Percentiles rank a stretch among this genome's conserved stretches.
phyloP scores from a whole-genome alignment of 2,329 filamentous ascomycete genomes.

The Sporothrix globosa region DNA sequence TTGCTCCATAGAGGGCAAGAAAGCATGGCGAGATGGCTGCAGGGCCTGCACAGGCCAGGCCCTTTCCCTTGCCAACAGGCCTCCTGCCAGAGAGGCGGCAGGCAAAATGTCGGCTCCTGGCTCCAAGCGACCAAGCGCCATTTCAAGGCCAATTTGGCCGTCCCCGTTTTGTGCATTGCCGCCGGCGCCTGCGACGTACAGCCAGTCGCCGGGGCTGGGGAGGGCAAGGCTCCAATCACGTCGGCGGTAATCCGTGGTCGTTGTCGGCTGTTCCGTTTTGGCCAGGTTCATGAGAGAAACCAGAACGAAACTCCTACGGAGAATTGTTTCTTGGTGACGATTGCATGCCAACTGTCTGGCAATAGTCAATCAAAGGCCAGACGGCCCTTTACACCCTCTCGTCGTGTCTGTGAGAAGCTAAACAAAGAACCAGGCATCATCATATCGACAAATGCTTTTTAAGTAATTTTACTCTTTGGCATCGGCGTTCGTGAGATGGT shows the following conservation, averaged over 20 bases:
- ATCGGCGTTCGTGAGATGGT: slow-evolving; percentile 5
- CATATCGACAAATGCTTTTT: background rate
- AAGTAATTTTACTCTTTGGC: background rate
- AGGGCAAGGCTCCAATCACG: background rate
- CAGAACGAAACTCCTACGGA: background rate
- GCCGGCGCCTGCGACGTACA: too few species aligned
- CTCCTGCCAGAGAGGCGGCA: background rate
- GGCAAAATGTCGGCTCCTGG: background rate
- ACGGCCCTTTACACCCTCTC: too few species aligned
- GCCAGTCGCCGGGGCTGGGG: background rate
- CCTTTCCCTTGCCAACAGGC: background rate
- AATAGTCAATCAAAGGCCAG: background rate
- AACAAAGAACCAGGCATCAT: background rate
- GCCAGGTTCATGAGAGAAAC: background rate
- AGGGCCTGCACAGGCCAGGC: background rate
- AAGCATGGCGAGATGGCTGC: background rate
- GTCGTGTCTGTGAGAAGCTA: background rate
- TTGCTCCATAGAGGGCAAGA: too few species aligned
- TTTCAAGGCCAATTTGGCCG: background rate
- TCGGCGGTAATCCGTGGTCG: slow-evolving; percentile 1
- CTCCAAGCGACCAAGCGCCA: background rate
- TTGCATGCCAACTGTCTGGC: background rate
- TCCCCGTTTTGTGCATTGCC: background rate
- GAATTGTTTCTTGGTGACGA: slow-evolving; percentile 6
- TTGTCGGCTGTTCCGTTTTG: slow-evolving; percentile 10